Percentiles rank a stretch among this genome's conserved stretches.
phyloP scores from a whole-genome alignment of 2,329 filamentous ascomycete species.

The Ambrosiella cleistominuta region DNA sequence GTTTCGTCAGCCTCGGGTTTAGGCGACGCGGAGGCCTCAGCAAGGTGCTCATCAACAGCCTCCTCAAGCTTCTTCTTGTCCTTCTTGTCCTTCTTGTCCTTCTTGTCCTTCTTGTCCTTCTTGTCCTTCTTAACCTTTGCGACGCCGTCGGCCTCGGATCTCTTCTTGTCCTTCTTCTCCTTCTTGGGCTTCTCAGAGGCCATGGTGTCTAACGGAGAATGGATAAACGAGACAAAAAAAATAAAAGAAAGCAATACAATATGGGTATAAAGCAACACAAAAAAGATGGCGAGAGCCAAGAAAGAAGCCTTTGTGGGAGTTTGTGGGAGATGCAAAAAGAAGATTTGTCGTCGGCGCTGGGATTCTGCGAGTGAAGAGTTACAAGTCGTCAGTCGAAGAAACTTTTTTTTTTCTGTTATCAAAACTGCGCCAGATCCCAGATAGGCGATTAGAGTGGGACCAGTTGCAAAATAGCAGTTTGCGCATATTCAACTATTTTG shows the following conservation, averaged over 20 bases:
- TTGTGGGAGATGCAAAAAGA: not conserved
- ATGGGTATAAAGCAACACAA: constrained; percentile 2
- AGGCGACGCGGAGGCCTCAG: constrained; percentile 22
- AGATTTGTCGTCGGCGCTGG: not conserved
- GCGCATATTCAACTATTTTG: constrained; percentile 2
- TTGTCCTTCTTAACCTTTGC: constrained; percentile 44
- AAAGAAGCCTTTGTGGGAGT: not conserved
- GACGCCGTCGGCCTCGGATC: constrained; percentile 40
- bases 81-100: constrained; percentile 40
- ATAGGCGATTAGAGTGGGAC: constrained; percentile 13
- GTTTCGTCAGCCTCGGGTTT: constrained; percentile 23
- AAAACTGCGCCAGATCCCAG: constrained; percentile 10
- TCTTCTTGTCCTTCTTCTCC: constrained; percentile 37
- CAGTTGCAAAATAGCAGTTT: constrained; percentile 7
- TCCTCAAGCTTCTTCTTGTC: constrained; percentile 48
- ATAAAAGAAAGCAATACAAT: constrained; percentile 3
- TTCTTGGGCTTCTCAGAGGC: constrained; percentile 31
- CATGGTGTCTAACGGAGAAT: constrained; percentile 19
- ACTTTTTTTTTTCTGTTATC: constrained; percentile 14
- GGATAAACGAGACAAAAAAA: not conserved
- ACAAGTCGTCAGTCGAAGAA: constrained; percentile 3
- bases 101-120: constrained; percentile 39
- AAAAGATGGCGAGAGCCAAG: not conserved
- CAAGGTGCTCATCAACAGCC: constrained; percentile 53
- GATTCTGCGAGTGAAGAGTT: not conserved